A percentile compares a stretch with the other conserved stretches of the same genome.
phyloP scores from a whole-genome alignment of 176 grass and related monocot species.

The Panicum miliaceum region DNA sequence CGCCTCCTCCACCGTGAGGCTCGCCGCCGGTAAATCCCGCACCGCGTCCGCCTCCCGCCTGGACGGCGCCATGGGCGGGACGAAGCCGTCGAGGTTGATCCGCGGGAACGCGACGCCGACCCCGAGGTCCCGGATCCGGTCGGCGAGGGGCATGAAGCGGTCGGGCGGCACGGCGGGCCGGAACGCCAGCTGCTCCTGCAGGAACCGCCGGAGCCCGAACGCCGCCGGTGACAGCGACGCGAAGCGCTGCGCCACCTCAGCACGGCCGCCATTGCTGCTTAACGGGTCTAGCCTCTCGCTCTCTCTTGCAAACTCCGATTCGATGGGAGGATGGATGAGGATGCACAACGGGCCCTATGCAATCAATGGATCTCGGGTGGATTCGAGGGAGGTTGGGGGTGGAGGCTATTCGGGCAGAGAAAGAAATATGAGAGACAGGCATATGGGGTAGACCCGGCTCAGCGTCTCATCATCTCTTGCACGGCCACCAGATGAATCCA shows the following conservation, averaged over 20 bases:
- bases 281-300: background rate
- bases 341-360: background rate
- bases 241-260: constrained; percentile 67
- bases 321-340: background rate
- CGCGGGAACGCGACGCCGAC: constrained; percentile 51
- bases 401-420: constrained; percentile 35
- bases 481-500: too few relatives aligned
- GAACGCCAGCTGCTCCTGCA: constrained; percentile 74
- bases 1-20: constrained; percentile 69
- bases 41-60: background rate
- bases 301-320: background rate
- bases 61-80: constrained; percentile 47
- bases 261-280: constrained; percentile 61
- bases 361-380: constrained; percentile 14
- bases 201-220: constrained; percentile 62
- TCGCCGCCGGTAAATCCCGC: constrained; percentile 10
- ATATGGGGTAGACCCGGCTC: too few relatives aligned
- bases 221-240: constrained; percentile 21
- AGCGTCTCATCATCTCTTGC: too few relatives aligned
- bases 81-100: constrained; percentile 80
- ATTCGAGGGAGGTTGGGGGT: constrained; percentile 22
- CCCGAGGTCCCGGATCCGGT: constrained; percentile 78
- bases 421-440: too few relatives aligned
- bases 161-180: constrained; percentile 67
- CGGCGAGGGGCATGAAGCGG: constrained; percentile 56